phyloP scores from a whole-genome alignment of 768 basidiomycete species.

The Phanerochaete carnosa region DNA sequence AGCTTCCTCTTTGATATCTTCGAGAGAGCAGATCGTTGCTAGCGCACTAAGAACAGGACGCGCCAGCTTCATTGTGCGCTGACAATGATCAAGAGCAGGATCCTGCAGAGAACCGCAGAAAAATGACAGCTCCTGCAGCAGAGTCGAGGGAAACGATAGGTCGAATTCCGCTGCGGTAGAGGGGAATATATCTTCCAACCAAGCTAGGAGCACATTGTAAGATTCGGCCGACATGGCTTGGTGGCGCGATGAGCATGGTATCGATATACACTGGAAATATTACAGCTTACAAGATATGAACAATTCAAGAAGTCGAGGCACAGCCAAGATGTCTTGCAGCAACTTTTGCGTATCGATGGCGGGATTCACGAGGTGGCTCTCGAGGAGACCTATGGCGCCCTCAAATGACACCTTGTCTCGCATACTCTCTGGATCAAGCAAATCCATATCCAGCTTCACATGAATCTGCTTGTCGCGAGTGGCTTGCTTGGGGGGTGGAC shows the following conservation, averaged over 20 bases:
- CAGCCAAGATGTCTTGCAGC: background rate
- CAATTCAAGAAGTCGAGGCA: constrained; percentile 2
- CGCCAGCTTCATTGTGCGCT: constrained; percentile 1
- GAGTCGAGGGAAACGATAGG: background rate
- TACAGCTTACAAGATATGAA: background rate
- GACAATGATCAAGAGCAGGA: background rate
- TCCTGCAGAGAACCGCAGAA: background rate
- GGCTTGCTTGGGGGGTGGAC: background rate
- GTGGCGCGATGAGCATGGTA: too few species aligned
- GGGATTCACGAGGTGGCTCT: background rate
- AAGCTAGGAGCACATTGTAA: background rate
- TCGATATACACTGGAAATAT: background rate
- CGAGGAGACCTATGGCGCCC: constrained; percentile 2
- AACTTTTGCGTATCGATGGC: background rate
- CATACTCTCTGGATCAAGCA: background rate
- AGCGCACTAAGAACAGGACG: background rate
- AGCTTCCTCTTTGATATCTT: background rate
- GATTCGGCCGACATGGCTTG: background rate
- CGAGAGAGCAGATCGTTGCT: background rate
- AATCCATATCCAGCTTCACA: background rate
- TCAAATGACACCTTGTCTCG: constrained; percentile 1
- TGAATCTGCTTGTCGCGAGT: constrained; percentile 1
- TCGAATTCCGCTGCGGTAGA: background rate
- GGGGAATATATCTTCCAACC: background rate
- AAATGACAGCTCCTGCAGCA: background rate